Evolutionary conservation across 176 grass and related monocot species (phyloP), one percentile per base, ranked within the genome.

Genomic region (Oryza brachyantha): DNA sequence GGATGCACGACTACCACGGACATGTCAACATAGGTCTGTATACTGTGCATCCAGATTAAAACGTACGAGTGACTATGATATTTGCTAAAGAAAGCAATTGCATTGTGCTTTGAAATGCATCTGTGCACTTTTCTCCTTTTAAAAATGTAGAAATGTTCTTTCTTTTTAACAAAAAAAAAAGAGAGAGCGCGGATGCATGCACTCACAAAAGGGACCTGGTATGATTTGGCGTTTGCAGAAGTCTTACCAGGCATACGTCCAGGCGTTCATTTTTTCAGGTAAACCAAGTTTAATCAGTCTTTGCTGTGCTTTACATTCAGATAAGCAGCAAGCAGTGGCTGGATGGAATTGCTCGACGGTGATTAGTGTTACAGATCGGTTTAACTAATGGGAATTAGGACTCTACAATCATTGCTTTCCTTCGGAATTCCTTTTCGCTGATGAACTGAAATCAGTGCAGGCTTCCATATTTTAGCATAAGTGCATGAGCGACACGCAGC

Each of bases 361-460:
- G 86, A 84, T 32, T 32, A 32, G 31, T 32, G 31, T 80, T 63
- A 8, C 70, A 12, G 14, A 36, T 61, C 6, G 32, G 28, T n/a
- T 59, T 68, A 79, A 83, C 12, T 10, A 79, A 39, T 41, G 21
- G 5, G 29, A 1, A 19, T 64, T 41, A 48, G 19, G 12, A 29
- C 38, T 62, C 75, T 68, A 41, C 68, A 66, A 84, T 75, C 86
- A 79, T 62, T 60, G 75, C 80, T 74, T 62, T 70, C 43, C 29
- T 39, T 32, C 1, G 52, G 64, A 42, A 60, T 61, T 14, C 66
- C 2, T 36, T 72, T 72, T 62, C 28, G 29, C 17, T 35, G 8
- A 10, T 43, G 70, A 80, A 80, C 70, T 11, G 63, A 70, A 75
- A 57, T 50, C 1, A 52, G 48, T 57, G 24, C 27, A 14, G 21